A percentile compares a stretch with the other conserved stretches of the same genome.
Evolutionary conservation across 371 early-diverging fungal genomes (phyloP).

Genomic region (Globomyces sp.): DNA sequence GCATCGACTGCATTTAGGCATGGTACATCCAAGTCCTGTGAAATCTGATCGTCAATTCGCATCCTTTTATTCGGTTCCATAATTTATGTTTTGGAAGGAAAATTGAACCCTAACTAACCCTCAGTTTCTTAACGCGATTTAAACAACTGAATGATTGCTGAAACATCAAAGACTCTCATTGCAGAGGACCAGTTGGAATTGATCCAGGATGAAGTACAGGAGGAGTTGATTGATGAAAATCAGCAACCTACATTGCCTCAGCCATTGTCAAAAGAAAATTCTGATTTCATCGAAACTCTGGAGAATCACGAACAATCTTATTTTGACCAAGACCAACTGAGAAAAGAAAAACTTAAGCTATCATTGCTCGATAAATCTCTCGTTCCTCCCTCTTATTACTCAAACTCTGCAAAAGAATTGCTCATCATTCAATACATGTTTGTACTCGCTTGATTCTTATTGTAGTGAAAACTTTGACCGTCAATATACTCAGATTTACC

Average conservation of each 20-base stretch:
- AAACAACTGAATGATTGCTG: too few species aligned
- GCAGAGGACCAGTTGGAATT: conserved; percentile 2
- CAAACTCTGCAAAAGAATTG: conserved; percentile 41
- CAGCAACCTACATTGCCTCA: neutral
- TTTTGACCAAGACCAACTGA: conserved; percentile 31
- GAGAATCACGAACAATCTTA: conserved; percentile 41
- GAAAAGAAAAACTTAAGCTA: conserved; percentile 21
- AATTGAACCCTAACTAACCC: too few species aligned
- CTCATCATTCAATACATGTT: conserved; percentile 41
- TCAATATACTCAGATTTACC: conserved; percentile 52
- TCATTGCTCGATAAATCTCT: conserved; percentile 37
- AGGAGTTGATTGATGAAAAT: conserved; percentile 1
- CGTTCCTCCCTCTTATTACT: conserved; percentile 40
- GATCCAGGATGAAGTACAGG: conserved; percentile 4
- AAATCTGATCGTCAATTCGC: too few species aligned
- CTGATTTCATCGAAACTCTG: neutral
- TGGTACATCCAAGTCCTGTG: too few species aligned
- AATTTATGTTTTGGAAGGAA: too few species aligned
- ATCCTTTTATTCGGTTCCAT: too few species aligned
- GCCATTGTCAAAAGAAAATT: neutral
- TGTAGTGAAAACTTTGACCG: conserved; percentile 44
- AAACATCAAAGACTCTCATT: neutral
- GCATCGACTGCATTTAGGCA: too few species aligned
- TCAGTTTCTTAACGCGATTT: too few species aligned
- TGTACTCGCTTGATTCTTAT: neutral